phyloP scores from a whole-genome alignment of 148 eudicot species.

The Agrostemma githago region DNA sequence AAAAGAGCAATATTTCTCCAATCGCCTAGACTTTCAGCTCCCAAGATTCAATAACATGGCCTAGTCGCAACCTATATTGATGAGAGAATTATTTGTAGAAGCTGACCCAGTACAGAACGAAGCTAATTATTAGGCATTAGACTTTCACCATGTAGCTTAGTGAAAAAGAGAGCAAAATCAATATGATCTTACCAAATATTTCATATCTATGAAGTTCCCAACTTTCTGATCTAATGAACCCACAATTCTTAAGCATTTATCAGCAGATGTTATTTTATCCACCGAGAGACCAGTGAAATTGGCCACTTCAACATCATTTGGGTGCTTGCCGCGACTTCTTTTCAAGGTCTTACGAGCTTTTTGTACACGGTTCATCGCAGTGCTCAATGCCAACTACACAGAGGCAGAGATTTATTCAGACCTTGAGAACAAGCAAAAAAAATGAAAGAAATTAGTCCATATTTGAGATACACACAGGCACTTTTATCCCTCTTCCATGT shows the following conservation, averaged over 20 bases:
- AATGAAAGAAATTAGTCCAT: neutral
- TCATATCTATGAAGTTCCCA: slow-evolving; percentile 37
- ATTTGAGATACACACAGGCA: slow-evolving; percentile 46
- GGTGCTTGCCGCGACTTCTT: slow-evolving; percentile 51
- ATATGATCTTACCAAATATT: slow-evolving; percentile 47
- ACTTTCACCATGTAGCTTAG: neutral
- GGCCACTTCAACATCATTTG: slow-evolving; percentile 62
- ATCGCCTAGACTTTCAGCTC: too few species aligned
- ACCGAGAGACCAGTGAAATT: slow-evolving; percentile 69
- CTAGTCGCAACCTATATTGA: neutral
- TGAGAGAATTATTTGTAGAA: neutral
- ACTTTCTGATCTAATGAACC: slow-evolving; percentile 67
- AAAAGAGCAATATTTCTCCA: too few species aligned
- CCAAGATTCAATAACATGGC: too few species aligned
- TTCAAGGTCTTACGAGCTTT: slow-evolving; percentile 62
- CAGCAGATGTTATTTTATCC: slow-evolving; percentile 54
- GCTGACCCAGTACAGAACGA: neutral
- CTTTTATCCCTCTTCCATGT: slow-evolving; percentile 69
- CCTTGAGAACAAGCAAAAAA: neutral
- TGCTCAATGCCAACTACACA: slow-evolving; percentile 52
- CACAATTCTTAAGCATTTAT: slow-evolving; percentile 69
- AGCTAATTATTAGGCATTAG: neutral
- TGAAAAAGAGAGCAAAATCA: neutral
- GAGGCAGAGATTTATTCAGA: slow-evolving; percentile 3
- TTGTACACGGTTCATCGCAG: slow-evolving; percentile 58